A percentile compares a stretch with the other conserved stretches of the same genome.
These are phyloP conservation scores for Drechslera avenae DNA, from an alignment of 2,329 filamentous ascomycete genomes.

Conservation along the genomic window DNA sequence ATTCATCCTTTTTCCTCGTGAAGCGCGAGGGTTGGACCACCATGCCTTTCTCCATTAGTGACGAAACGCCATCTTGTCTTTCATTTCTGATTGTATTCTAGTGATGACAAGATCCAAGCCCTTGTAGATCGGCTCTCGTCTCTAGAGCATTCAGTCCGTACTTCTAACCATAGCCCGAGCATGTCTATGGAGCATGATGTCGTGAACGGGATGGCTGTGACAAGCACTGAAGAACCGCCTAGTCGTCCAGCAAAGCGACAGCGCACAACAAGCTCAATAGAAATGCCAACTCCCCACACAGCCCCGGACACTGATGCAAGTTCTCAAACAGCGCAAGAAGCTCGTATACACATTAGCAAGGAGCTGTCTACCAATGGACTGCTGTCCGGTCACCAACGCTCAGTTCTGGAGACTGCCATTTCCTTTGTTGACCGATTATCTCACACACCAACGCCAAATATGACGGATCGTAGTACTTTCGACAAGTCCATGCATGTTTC, in stretches of 20 bases:
- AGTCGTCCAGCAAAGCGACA: slow-evolving; percentile 29
- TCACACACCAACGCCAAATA: slow-evolving; percentile 25
- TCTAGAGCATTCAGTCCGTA: slow-evolving; percentile 32
- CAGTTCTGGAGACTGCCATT: slow-evolving; percentile 38
- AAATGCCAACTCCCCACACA: slow-evolving; percentile 6
- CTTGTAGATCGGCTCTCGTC: slow-evolving; percentile 36
- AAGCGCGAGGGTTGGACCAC: background rate
- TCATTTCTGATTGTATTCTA: slow-evolving; percentile 8
- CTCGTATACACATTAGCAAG: slow-evolving; percentile 34
- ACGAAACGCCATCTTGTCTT: background rate
- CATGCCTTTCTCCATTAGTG: background rate
- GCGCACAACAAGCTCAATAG: slow-evolving; percentile 24
- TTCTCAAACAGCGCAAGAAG: slow-evolving; percentile 31
- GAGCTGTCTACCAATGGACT: slow-evolving; percentile 36
- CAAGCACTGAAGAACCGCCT: slow-evolving; percentile 7
- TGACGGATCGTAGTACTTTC: slow-evolving; percentile 33
- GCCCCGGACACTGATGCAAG: slow-evolving; percentile 26
- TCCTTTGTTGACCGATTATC: slow-evolving; percentile 40
- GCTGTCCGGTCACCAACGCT: slow-evolving; percentile 34
- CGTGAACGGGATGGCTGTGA: background rate
- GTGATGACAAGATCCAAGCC: slow-evolving; percentile 39
- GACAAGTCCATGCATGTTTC: slow-evolving; percentile 30
- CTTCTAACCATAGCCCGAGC: slow-evolving; percentile 12
- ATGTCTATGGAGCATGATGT: slow-evolving; percentile 3
- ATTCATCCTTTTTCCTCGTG: background rate